These are phyloP conservation scores for Musa itinerans DNA, from an alignment of 176 grass and related monocot genomes.

Conservation along the genomic window DNA sequence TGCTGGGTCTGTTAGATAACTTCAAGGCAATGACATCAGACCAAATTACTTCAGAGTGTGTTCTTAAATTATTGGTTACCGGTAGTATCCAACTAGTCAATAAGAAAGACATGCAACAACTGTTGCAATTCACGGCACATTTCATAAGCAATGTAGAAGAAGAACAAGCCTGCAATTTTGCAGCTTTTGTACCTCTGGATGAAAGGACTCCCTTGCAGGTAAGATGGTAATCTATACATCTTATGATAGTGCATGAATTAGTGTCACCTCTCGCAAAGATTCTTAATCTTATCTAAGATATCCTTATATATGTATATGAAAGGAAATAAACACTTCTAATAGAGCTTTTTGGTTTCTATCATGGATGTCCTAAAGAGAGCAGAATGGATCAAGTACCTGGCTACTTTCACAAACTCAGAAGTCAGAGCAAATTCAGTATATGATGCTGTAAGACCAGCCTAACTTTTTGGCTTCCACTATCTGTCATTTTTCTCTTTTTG, in stretches of 20 bases:
- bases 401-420: constrained; percentile 85
- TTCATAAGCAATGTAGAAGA: constrained; percentile 55
- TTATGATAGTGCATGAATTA: too few relatives aligned
- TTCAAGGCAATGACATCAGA: constrained; percentile 79
- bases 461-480: constrained; percentile 10
- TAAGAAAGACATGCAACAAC: constrained; percentile 33
- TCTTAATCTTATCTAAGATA: background rate
- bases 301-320: background rate
- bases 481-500: background rate
- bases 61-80: constrained; percentile 51
- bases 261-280: background rate
- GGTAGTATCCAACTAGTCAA: constrained; percentile 64
- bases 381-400: constrained; percentile 97
- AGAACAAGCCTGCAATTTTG: constrained; percentile 70
- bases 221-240: background rate
- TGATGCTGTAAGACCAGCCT: constrained; percentile 51
- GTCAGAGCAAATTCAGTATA: constrained; percentile 75
- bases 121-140: constrained; percentile 54
- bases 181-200: constrained; percentile 55
- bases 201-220: constrained; percentile 76
- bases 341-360: constrained; percentile 13
- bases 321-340: background rate
- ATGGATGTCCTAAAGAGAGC: constrained; percentile 46
- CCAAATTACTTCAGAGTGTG: constrained; percentile 59
- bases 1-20: constrained; percentile 59